Base-by-base conservation (phyloP, 345 rosid species). In the Boechera stricta region DNA sequence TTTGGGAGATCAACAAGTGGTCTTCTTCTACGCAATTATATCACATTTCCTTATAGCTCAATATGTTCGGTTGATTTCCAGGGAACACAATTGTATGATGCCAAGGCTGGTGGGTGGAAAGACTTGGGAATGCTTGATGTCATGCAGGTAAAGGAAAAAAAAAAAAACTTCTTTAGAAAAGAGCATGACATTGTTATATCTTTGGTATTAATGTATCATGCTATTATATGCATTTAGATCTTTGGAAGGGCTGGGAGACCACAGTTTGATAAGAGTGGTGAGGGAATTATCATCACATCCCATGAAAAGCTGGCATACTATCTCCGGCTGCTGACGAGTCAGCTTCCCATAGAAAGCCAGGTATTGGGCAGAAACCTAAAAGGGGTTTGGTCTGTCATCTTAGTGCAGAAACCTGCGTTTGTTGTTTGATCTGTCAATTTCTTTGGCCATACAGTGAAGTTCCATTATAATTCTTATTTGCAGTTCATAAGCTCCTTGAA, bases 241-340 rank as follows among this genome's bases (percentile, higher is more conserved):
- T 94, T 94, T 87, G 98, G 98, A 77, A 91, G 98, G 82, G 97
- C 98, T 68, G 98, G 98, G 79, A 89, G 98, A 82, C 98, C 98
- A 58, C 98, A 94, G 85, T 94, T 94, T 87, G 98, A 94, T 80
- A 94, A 88, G 83, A 92, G 97, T 78, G 98, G 98, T 53, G 98
- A 94, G 77, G 98, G 98, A 78, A 92, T 94, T 74, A 94, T 94
- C 79, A 94, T 94, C 76, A 94, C 98, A 45, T 92, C 97, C 47
- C 98, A 94, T 79, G 97, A 92, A 57, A 94, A 94, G 84, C 82
- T 94, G 63, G 91, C 97, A 35, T 89, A 94, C 87, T 94, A 92
- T 80, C 85, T 94, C 45, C 85, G 98, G 52, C 74, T 94, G 84
- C 84, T 94, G 81, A 94, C 98, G 60, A 88, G 95, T 79, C 98